Base-by-base conservation (phyloP, 345 rosid genomes). In the Excoecaria agallocha region DNA sequence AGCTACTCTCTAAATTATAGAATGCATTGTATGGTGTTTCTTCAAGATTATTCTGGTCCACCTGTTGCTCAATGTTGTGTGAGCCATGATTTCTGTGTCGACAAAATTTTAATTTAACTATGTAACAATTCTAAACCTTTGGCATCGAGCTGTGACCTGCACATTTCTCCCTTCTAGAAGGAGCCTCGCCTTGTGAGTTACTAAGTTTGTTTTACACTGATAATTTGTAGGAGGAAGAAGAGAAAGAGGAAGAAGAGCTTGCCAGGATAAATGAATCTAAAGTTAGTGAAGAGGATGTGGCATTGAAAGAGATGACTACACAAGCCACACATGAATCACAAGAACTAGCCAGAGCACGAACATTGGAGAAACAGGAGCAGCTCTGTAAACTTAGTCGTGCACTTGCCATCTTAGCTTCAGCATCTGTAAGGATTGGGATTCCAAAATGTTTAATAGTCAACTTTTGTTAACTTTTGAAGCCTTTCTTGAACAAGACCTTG, bases 401-500 rank as follows among this genome's bases (percentile, higher is more conserved):
- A 65, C 73, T 92, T 85, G 95, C 98, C 50, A 87, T 93, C 80
- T 82, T 94, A 71, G 97, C 98, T 85, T 91, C 96, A 22, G 98
- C 98, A 74, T 94, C 98, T 75, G 97, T 92, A 87, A 89, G 90
- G 56, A 81, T 71, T 65, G 25, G 46, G 17, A 69, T 74, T 16
- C 59, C 37, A 9, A 71, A 41, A 25, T 19, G 66, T 72, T 74
- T 35, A 59, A 16, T 56, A 45, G 13, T 61, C 38, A 46, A 30
- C 54, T 56, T 66, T 50, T 76, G 50, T 39, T 41, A 50, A 0
- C 39, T 54, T 72, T 83, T 71, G 52, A 22, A 65, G 57, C 25
- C 30, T 19, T 6, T 43, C 24, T 38, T 52, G 69, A 5, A 16
- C 15, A 45, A 45, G 37, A 51, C 43, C 66, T 61, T 61, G 48